Percentiles rank a stretch among this genome's conserved stretches.
Evolutionary conservation across 306 rosid species (phyloP).

Genomic region (Cajanus cajan): DNA sequence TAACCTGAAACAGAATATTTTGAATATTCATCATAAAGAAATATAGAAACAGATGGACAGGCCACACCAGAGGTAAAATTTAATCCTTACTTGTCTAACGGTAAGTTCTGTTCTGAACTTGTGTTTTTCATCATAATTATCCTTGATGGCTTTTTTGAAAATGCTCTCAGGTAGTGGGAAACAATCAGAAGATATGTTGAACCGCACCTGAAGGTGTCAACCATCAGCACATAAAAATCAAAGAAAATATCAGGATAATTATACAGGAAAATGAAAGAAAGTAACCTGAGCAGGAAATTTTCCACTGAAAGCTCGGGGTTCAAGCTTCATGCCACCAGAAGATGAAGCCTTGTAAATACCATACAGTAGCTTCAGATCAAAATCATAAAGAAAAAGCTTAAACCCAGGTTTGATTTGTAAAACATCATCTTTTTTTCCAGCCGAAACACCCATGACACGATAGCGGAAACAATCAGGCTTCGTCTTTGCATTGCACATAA

Average conservation of each 20-base stretch:
- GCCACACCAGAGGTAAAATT: neutral
- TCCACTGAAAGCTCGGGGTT: constrained; percentile 85
- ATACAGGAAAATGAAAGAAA: neutral
- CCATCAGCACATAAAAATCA: constrained; percentile 22
- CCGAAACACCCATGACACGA: constrained; percentile 75
- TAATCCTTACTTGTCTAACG: constrained; percentile 57
- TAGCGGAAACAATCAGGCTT: constrained; percentile 85
- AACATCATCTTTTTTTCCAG: constrained; percentile 60
- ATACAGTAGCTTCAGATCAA: constrained; percentile 83
- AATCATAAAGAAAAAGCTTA: constrained; percentile 84
- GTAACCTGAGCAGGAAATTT: constrained; percentile 92
- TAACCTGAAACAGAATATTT: constrained; percentile 53
- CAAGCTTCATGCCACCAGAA: constrained; percentile 77
- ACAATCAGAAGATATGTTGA: constrained; percentile 66
- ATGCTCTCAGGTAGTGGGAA: constrained; percentile 76
- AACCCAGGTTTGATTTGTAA: constrained; percentile 67
- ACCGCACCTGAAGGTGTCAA: constrained; percentile 69
- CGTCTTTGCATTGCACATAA: constrained; percentile 92
- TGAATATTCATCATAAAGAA: constrained; percentile 8
- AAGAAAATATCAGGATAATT: constrained; percentile 14
- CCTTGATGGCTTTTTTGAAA: constrained; percentile 82
- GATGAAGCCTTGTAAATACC: constrained; percentile 85
- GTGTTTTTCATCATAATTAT: constrained; percentile 61
- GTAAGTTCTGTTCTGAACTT: constrained; percentile 89
- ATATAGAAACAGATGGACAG: constrained; percentile 1